phyloP scores from a whole-genome alignment of 179 eudicot genomes.

The Drosera spatulata region DNA sequence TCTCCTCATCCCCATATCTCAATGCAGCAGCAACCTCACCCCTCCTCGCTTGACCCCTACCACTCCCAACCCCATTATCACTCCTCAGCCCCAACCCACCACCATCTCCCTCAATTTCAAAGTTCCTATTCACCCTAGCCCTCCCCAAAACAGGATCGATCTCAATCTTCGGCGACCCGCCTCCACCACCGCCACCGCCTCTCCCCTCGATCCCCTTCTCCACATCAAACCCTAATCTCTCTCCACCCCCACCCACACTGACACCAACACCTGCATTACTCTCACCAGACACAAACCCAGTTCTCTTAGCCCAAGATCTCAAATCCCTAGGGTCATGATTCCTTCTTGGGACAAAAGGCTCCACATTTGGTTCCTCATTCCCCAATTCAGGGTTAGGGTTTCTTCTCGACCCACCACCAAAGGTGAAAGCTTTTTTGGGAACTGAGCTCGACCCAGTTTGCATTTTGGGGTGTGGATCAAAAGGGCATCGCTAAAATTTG shows the following conservation, averaged over 20 bases:
- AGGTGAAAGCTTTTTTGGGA: too few relatives aligned
- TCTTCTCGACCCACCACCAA: slow-evolving; percentile 13
- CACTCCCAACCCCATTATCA: slow-evolving; percentile 15
- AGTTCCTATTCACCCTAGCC: slow-evolving; percentile 26
- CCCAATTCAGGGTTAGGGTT: slow-evolving; percentile 3
- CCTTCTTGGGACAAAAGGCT: slow-evolving; percentile 53
- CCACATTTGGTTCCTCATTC: slow-evolving; percentile 20
- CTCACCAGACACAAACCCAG: slow-evolving; percentile 75
- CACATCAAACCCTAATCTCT: slow-evolving; percentile 26
- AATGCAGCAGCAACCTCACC: slow-evolving; percentile 16
- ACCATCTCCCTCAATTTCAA: slow-evolving; percentile 41
- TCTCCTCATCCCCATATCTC: slow-evolving; percentile 18
- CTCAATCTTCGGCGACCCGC: slow-evolving; percentile 49
- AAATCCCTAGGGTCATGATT: slow-evolving; percentile 74
- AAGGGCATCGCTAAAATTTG: too few relatives aligned
- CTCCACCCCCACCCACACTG: slow-evolving; percentile 11
- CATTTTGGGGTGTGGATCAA: too few relatives aligned
- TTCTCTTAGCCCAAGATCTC: slow-evolving; percentile 88
- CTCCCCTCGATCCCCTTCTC: slow-evolving; percentile 37
- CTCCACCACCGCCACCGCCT: slow-evolving; percentile 24
- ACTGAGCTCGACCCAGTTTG: too few relatives aligned
- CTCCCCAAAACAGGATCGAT: slow-evolving; percentile 60
- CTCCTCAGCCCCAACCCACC: slow-evolving; percentile 15
- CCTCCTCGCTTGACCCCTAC: slow-evolving; percentile 20
- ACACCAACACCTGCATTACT: slow-evolving; percentile 13